Conservation (phyloP, 345 rosid genomes). For the Rhizophora mangle region DNA sequence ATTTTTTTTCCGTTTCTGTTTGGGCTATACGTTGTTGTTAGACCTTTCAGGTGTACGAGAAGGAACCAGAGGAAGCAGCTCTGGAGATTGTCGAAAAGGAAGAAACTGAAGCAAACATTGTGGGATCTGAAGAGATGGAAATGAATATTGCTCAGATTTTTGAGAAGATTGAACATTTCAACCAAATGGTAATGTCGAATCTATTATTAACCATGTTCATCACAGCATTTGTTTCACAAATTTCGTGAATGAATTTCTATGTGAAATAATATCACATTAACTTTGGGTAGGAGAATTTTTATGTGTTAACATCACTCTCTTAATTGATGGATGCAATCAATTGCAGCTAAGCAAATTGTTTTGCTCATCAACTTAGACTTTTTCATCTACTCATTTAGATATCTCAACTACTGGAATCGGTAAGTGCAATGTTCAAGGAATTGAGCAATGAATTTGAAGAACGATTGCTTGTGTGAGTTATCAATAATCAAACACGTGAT, state of each 20-base stretch:
- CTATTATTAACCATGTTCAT: neutral
- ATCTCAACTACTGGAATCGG: conserved; percentile 72
- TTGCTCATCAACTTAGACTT: neutral
- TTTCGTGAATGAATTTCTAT: too few relatives aligned
- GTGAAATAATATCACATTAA: too few relatives aligned
- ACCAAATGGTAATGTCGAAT: conserved; percentile 49
- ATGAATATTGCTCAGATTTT: conserved; percentile 51
- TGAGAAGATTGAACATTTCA: conserved; percentile 76
- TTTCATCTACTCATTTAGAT: conserved; percentile 40
- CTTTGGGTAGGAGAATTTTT: neutral
- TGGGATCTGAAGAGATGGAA: conserved; percentile 82
- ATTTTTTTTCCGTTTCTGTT: conserved; percentile 1
- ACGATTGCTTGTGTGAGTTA: conserved; percentile 56
- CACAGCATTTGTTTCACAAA: too few relatives aligned
- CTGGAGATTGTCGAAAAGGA: conserved; percentile 45
- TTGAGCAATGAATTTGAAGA: conserved; percentile 77
- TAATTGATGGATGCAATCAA: too few relatives aligned
- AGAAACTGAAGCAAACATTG: conserved; percentile 44
- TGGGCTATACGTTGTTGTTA: neutral
- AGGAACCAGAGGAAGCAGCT: conserved; percentile 34
- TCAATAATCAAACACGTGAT: neutral
- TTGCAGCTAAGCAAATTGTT: neutral
- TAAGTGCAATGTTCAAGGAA: conserved; percentile 72
- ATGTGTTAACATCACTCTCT: neutral
- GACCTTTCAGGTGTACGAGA: conserved; percentile 46